Base-by-base conservation (phyloP, 2,329 filamentous ascomycete species). In the Chrysosporium queenslandicum region DNA sequence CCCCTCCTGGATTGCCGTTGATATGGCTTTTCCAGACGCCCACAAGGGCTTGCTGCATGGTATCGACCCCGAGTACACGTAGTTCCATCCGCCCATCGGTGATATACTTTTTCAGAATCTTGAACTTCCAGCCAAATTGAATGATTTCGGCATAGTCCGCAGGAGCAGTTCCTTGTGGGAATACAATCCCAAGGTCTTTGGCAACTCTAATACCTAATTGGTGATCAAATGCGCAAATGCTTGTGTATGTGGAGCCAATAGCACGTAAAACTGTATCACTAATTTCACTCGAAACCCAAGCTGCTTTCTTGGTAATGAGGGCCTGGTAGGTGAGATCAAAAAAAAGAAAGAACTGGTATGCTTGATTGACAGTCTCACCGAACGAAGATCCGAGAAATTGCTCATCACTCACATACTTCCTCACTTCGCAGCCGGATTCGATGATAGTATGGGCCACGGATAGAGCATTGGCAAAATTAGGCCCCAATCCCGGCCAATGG, bases 51-150 rank as follows among this genome's bases (percentile, higher is more conserved):
- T 63, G 64, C 58, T 86, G 85, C 78, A 96, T 84, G 18, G 73
- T 74, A n/a, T 81, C 78, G 46, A 91, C 82, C 18, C 87, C 88
- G 64, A 81, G 77, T 11, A 94, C 86, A 34, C 91, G 83, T 34
- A 96, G 74, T 63, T 94, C 87, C 88, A 97, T 95, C 61, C 91
- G 87, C 32, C 86, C 84, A 53, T 87, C 91, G 61, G 79, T 81
- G 49, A 96, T 83, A 58, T 91, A 81, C 58, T 80, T 84, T 60
- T 80, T 81, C 48, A 86, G 72, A 1, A 84, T 72, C 40, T 74
- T 73, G 59, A 95, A 82, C 47, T 81, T 83, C 83, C 86, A 94
- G 29, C 70, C 73, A 60, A 77, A 70, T 63, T 61, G 58, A 32
- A 73, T 61, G 11, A 73, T 66, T 21, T 59, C 58, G 4, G 66